Base-by-base conservation (phyloP, 208 protist species). In the Acanthamoeba polyphaga region DNA sequence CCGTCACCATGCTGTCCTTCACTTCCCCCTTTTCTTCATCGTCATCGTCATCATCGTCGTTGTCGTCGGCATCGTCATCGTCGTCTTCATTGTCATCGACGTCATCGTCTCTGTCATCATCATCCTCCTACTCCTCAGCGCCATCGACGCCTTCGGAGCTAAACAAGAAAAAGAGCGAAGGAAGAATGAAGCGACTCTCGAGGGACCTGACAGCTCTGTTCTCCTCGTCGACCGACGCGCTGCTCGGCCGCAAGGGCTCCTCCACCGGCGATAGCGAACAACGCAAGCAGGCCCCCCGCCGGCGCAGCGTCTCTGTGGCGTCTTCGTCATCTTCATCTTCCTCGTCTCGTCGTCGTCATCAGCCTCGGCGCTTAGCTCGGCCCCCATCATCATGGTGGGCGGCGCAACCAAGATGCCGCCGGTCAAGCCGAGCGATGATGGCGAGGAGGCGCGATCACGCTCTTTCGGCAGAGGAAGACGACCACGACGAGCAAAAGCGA, bases 1-100 rank as follows among this genome's bases (percentile, higher is more conserved):
- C 62, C 85, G 49, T 51, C 53, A 74, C 53, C 19, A 17, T 91
- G 8, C 38, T 46, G 24, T 91, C 85, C 53, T 32, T 91, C 53
- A 60, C 22, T 43, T 64, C 46, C 4, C 29, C 80, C 0, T 88
- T 22, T n/a, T 88, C 46, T 15, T 53, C n/a, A 6, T 53, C 53
- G 80, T 88, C 80, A 60, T 53, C 22, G 72, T 51, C 72, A 43
- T 51, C 32, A 7, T 53, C 72, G 1, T 15, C 38, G 8, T 82
- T 19, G 0, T 82, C 43, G 10, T 64, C 80, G 12, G 12, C 58
- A 64, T 17, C 58, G 58, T 27, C 58, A 17, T 64, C 19, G 3
- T 27, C 58, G 58, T 64, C 19, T 12, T 34, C 46, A 60, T 53
- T 4, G 78, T 38, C 17, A 22, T 60, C 46, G 29, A 19, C 53